Base-by-base conservation (phyloP, 176 grass and related monocot species). In the Saccharum spontaneum region DNA sequence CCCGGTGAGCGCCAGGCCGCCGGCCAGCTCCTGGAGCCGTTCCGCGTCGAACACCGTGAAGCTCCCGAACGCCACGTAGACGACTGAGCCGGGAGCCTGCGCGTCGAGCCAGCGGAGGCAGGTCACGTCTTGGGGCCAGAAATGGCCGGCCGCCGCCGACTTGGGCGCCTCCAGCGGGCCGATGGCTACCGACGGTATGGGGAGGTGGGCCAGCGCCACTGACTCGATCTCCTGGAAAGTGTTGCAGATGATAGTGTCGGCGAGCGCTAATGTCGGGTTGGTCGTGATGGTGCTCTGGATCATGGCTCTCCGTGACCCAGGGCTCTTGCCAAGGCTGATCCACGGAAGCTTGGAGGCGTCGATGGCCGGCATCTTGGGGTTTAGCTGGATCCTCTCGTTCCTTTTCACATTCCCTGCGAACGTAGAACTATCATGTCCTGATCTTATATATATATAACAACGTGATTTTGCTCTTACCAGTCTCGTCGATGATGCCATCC, bases 51-150 rank as follows among this genome's bases (percentile, higher is more conserved):
- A 15, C 5, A 69, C 18, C 22, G 39, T 23, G 26, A 80, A 38
- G 87, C 89, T 97, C 18, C 91, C 91, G 75, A 95, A 95, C 39
- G 93, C 90, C 24, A 90, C 75, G 50, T 90, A 95, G 31, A 95
- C 10, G 37, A 95, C 90, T 2, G 93, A 89, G 28, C 79, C 41
- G 1, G 52, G 43, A 0, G 71, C 40, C 28, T 90, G 88, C 1
- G 67, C 45, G 73, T 93, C 86, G 24, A 95, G 88, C 91, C 94
- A 95, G 18, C 55, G 4, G 17, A 88, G 72, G 61, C 79, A 95
- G 13, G 79, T 16, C 7, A 5, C 1, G 69, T 95, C 90, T 8
- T 87, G 70, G 0, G 79, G 64, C 88, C 88, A 93, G 55, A 93
- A 89, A 45, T 83, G 67, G 14, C 89, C n/a, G 6, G 59, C 33